These are phyloP conservation scores for Starmerella asiatica DNA, from an alignment of 805 yeast genomes.

Conservation along the genomic window DNA sequence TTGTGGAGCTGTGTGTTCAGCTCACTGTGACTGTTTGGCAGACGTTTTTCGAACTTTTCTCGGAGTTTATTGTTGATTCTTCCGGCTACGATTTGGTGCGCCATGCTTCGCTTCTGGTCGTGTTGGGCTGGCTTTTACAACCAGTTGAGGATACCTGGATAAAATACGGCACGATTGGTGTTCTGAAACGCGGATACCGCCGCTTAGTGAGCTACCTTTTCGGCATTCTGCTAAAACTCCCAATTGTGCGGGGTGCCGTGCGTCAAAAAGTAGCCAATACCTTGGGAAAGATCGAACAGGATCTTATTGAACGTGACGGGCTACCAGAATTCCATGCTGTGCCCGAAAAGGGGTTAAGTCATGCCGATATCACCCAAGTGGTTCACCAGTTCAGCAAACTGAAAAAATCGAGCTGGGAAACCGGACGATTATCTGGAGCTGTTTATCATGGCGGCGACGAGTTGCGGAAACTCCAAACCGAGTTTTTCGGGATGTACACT, in stretches of 20 bases:
- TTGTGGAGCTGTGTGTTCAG: too few species aligned
- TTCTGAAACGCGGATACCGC: conserved; percentile 9
- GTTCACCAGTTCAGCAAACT: conserved; percentile 34
- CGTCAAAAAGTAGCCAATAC: conserved; percentile 44
- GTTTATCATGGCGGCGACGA: conserved; percentile 93
- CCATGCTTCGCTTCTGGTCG: conserved; percentile 9
- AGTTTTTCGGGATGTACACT: conserved; percentile 61
- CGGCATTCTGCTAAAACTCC: conserved; percentile 30
- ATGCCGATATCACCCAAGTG: conserved; percentile 35
- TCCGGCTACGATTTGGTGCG: conserved; percentile 7
- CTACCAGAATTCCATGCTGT: conserved; percentile 27
- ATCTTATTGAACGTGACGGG: conserved; percentile 40
- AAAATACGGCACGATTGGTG: conserved; percentile 19
- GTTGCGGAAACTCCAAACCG: conserved; percentile 55
- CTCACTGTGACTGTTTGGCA: too few species aligned
- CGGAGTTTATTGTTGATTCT: too few species aligned
- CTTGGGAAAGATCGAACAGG: conserved; percentile 38
- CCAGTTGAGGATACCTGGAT: conserved; percentile 13
- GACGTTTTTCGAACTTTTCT: too few species aligned
- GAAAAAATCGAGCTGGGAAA: conserved; percentile 66
- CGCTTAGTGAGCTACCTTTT: conserved; percentile 14
- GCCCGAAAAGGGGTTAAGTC: conserved; percentile 48
- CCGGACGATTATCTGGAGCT: conserved; percentile 84
- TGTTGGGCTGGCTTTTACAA: conserved; percentile 9
- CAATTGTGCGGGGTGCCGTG: conserved; percentile 43